Percentiles rank a stretch among this genome's conserved stretches.
Evolutionary conservation across 345 rosid genomes (phyloP).

Genomic region (Populus pruinosa): DNA sequence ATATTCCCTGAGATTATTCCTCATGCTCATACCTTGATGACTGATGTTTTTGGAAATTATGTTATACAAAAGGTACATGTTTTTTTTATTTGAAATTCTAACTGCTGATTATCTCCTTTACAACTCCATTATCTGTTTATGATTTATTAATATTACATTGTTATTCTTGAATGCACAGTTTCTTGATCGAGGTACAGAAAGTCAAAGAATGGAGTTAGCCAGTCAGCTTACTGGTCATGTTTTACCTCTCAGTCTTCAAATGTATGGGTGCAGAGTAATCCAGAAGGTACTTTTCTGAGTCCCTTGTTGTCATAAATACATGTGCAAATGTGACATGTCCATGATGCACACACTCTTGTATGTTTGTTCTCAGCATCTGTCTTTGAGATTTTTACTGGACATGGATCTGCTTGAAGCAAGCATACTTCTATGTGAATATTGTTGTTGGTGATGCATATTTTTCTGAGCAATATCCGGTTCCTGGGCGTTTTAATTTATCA

Average conservation of each 20-base stretch:
- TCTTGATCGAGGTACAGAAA: slow-evolving; percentile 80
- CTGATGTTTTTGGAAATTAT: slow-evolving; percentile 98
- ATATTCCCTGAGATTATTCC: slow-evolving; percentile 82
- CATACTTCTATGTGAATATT: background rate
- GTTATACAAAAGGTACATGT: slow-evolving; percentile 79
- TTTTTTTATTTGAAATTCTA: slow-evolving; percentile 8
- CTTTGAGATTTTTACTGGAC: background rate
- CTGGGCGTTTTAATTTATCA: background rate
- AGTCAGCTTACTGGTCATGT: slow-evolving; percentile 79
- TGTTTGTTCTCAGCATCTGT: background rate
- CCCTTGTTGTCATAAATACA: background rate
- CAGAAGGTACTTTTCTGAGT: slow-evolving; percentile 63
- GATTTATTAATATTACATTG: slow-evolving; percentile 11
- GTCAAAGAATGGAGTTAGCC: slow-evolving; percentile 77
- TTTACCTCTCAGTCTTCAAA: slow-evolving; percentile 83
- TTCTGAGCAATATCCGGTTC: background rate
- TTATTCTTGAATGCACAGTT: slow-evolving; percentile 52
- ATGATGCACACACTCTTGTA: background rate
- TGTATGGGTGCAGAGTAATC: slow-evolving; percentile 99
- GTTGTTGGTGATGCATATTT: background rate
- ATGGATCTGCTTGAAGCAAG: background rate
- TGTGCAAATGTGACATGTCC: background rate
- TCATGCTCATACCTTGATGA: slow-evolving; percentile 80
- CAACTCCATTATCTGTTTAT: background rate
- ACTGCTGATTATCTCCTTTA: background rate